A percentile compares a stretch with the other conserved stretches of the same genome.
phyloP scores from a whole-genome alignment of 106 monocot genomes.

The Cymbidium sinense region DNA sequence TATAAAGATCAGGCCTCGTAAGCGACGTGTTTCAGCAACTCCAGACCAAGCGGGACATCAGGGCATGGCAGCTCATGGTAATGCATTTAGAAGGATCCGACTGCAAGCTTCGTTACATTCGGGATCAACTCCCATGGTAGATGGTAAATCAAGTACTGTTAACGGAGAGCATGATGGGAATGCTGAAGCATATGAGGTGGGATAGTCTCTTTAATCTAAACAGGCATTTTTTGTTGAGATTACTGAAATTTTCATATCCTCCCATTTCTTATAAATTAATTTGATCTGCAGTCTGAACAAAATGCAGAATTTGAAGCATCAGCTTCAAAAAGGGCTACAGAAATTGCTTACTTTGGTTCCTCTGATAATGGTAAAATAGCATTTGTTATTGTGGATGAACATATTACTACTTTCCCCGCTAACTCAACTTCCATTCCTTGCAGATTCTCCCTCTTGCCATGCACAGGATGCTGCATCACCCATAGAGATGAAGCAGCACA shows the following conservation, averaged over 20 bases:
- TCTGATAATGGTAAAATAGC: slow-evolving; percentile 11
- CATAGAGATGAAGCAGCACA: not conserved
- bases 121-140: not conserved
- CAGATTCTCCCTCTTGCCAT: not conserved
- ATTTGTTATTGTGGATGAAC: not conserved
- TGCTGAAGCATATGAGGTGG: slow-evolving; percentile 2
- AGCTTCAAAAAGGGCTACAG: not conserved
- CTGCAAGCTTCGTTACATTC: slow-evolving; percentile 8
- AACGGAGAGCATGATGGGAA: not conserved
- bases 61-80: slow-evolving; percentile 4
- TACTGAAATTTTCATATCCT: not conserved
- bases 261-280: not conserved
- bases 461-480: not conserved
- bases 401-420: not conserved
- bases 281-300: slow-evolving; percentile 1
- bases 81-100: slow-evolving; percentile 15
- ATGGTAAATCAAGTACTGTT: not conserved
- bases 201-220: not conserved
- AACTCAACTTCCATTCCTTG: not conserved
- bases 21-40: not conserved
- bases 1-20: slow-evolving; percentile 4
- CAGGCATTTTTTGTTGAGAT: not conserved
- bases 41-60: not conserved
- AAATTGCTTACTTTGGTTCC: not conserved
- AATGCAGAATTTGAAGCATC: not conserved